These are phyloP conservation scores for Amphichorda felina DNA, from an alignment of 2,329 filamentous ascomycete species.

Conservation along the genomic window DNA sequence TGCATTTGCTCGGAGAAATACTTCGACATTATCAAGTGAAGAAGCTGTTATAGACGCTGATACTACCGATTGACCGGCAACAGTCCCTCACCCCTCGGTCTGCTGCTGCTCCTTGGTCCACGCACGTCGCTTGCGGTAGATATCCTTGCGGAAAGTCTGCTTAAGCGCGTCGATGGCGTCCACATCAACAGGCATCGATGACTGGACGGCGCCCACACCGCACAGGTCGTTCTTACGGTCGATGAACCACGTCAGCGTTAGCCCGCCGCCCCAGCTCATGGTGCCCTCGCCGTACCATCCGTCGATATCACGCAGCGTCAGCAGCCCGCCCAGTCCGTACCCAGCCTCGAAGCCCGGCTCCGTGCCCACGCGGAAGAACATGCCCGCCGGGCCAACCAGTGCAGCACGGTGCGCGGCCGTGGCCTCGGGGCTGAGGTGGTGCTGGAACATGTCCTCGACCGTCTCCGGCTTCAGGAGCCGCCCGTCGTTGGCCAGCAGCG, in stretches of 20 bases:
- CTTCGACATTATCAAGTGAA: too few species aligned
- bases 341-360: conserved; percentile 18
- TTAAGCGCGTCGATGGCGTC: conserved; percentile 18
- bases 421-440: conserved; percentile 26
- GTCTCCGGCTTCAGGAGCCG: conserved; percentile 29
- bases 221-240: conserved; percentile 33
- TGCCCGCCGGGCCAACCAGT: conserved; percentile 16
- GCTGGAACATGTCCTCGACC: conserved; percentile 30
- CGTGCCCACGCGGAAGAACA: conserved; percentile 22
- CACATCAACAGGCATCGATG: conserved; percentile 18
- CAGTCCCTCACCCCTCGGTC: too few species aligned
- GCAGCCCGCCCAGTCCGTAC: conserved; percentile 26
- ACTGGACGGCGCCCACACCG: conserved; percentile 26
- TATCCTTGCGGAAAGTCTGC: conserved; percentile 26
- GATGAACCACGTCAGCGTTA: conserved; percentile 34
- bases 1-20: too few species aligned
- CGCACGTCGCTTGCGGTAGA: conserved; percentile 22
- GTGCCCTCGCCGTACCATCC: conserved; percentile 30
- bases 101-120: neutral
- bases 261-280: conserved; percentile 31
- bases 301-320: conserved; percentile 25
- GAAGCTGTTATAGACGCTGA: too few species aligned
- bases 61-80: too few species aligned
- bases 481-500: conserved; percentile 34
- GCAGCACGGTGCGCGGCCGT: conserved; percentile 12